A percentile compares a stretch with the other conserved stretches of the same genome.
Conservation (phyloP, 2,329 filamentous ascomycete genomes). For the Ceratocystis papillata region DNA sequence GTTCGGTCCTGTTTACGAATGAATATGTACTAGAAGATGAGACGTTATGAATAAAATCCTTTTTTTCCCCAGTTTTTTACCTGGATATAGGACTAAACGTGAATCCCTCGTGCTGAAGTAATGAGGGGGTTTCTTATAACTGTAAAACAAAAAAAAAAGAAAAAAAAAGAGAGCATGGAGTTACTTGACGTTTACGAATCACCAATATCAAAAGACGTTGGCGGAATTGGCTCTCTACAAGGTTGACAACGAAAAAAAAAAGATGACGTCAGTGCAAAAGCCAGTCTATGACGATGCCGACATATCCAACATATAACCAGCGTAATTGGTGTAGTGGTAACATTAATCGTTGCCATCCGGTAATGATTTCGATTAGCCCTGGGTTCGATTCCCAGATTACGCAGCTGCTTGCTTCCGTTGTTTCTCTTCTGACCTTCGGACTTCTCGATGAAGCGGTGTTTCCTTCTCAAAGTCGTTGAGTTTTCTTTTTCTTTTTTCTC, state of each 20-base stretch:
- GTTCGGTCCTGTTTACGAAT: neutral
- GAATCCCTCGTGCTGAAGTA: no score
- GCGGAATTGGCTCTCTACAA: no score
- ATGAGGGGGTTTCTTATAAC: neutral
- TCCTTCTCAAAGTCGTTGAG: neutral
- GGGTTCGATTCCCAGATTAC: constrained; percentile 10
- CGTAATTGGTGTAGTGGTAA: constrained; percentile 10
- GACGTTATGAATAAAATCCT: constrained; percentile 6
- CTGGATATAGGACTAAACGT: neutral
- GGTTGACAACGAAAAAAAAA: no score
- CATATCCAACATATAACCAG: neutral
- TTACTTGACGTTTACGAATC: no score
- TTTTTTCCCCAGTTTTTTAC: no score
- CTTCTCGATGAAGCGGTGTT: neutral
- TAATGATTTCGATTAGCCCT: constrained; percentile 10
- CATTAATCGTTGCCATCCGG: constrained; percentile 6
- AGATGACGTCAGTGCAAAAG: neutral
- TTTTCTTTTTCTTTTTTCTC: neutral
- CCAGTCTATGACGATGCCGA: neutral
- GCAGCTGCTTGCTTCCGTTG: neutral
- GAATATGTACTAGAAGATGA: neutral
- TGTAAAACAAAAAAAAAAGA: neutral
- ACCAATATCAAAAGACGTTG: no score
- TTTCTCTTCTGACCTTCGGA: no score
- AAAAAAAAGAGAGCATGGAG: neutral